phyloP scores from a whole-genome alignment of 306 rosid genomes.

The Cucumis sativus region DNA sequence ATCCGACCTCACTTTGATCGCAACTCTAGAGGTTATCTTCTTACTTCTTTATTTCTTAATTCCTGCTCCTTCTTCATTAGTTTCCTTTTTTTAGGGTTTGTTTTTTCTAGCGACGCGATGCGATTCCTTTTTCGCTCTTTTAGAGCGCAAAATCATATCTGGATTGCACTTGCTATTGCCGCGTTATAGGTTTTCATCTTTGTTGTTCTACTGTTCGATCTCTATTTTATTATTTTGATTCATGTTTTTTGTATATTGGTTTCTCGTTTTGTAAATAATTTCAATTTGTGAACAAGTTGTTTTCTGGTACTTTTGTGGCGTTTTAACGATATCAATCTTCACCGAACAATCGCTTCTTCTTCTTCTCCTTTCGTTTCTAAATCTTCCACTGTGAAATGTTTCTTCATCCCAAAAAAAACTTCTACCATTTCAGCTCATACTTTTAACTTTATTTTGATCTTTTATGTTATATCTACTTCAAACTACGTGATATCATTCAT shows the following conservation, averaged over 20 bases:
- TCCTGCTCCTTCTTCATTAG: not conserved
- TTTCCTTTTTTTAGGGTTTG: not conserved
- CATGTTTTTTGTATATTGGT: not conserved
- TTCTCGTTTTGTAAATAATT: not conserved
- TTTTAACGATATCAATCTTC: not conserved
- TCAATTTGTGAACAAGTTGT: not conserved
- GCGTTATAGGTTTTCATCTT: not conserved
- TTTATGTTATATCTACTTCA: not conserved
- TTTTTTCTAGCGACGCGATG: too few relatives aligned
- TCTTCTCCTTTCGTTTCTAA: not conserved
- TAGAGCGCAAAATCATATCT: not conserved
- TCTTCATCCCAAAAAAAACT: too few relatives aligned
- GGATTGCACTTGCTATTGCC: not conserved
- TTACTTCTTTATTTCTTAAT: not conserved
- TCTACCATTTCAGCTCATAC: not conserved
- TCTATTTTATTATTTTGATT: not conserved
- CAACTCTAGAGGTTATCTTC: conserved; percentile 20
- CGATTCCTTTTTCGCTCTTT: not conserved
- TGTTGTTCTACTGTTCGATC: not conserved
- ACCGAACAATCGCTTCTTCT: not conserved
- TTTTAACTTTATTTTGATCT: not conserved
- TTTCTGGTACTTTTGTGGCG: not conserved
- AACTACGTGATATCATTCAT: not conserved
- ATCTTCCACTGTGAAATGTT: not conserved
- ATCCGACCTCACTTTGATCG: conserved; percentile 6